Conservation (phyloP, 257 asterid genomes). For the Anisodus tanguticus region DNA sequence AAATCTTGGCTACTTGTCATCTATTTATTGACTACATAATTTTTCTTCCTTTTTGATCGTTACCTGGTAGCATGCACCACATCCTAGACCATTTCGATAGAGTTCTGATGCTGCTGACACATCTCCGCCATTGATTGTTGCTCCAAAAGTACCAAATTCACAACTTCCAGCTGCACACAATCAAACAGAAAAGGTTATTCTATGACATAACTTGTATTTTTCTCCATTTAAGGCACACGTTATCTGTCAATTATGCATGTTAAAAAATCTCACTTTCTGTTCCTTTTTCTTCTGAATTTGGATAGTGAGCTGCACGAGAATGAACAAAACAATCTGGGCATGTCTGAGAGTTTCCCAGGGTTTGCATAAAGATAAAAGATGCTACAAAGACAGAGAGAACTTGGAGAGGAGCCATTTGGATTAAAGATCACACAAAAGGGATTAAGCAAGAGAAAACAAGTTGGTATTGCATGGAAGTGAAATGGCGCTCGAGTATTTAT, state of each 20-base stretch:
- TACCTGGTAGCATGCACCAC: constrained; percentile 89
- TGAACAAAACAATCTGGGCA: constrained; percentile 66
- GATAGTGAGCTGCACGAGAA: constrained; percentile 74
- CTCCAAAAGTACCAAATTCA: constrained; percentile 74
- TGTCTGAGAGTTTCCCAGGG: constrained; percentile 48
- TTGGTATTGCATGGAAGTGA: constrained; percentile 40
- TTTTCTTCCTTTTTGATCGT: constrained; percentile 29
- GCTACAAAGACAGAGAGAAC: constrained; percentile 37
- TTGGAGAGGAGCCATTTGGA: constrained; percentile 40
- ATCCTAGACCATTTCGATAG: constrained; percentile 71
- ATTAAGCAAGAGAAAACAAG: constrained; percentile 32
- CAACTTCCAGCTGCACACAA: constrained; percentile 70
- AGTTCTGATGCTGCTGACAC: constrained; percentile 82
- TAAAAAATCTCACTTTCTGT: constrained; percentile 59
- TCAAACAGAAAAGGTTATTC: constrained; percentile 5
- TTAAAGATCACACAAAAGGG: constrained; percentile 25
- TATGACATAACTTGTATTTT: not conserved
- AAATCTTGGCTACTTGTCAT: not conserved
- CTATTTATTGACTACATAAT: not conserved
- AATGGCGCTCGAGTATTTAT: constrained; percentile 45
- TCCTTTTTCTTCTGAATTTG: constrained; percentile 74
- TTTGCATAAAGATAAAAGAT: constrained; percentile 47
- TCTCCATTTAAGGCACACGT: not conserved
- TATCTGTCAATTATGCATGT: not conserved
- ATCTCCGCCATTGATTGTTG: constrained; percentile 74